Evolutionary conservation across 1,139 yeast genomes (phyloP), one percentile per base, ranked within the genome.

Genomic region (Yamadazyma pseudoaaseri): DNA sequence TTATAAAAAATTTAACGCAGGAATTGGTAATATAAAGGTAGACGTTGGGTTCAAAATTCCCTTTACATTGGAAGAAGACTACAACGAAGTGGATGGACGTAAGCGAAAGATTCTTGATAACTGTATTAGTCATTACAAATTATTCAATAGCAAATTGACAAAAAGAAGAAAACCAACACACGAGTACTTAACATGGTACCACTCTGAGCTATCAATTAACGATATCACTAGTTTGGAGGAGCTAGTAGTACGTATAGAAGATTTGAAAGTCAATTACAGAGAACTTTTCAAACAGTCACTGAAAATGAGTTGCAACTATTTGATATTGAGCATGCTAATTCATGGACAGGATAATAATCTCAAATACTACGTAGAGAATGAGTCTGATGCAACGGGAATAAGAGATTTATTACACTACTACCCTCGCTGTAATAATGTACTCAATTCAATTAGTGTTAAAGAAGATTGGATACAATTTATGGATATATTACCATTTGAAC

Each of bases 221-320:
- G 36, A 33, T 13, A 26, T 33, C 9, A 29, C 26, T 4, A 23
- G 18, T 6, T 26, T 49, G 6, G 39, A 45, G 13, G 43, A 42
- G 7, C 43, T 61, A 31, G 47, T 51, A 0, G 26, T 40, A 10
- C 47, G 48, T 20, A 21, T 37, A 6, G 12, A 14, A 5, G 32
- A 29, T 7, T 14, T 29, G n/a, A 14, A 14, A 6, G 17, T 23
- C 6, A 24, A 23, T 27, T 23, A 29, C 20, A 5, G 15, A 4
- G 32, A 29, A 14, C 7, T 29, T 10, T 24, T 29, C 5, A 22
- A n/a, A 22, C 15, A 16, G 4, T 16, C 17, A 9, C 12, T 9
- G 6, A 20, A 29, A 8, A 11, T 23, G 23, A 5, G 14, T 3
- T 29, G 23, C 17, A 27, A 29, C 13, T 29, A 29, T 12, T 6